Evolutionary conservation across 1,139 yeast species (phyloP).

Genomic region (Yamadazyma taylorii): DNA sequence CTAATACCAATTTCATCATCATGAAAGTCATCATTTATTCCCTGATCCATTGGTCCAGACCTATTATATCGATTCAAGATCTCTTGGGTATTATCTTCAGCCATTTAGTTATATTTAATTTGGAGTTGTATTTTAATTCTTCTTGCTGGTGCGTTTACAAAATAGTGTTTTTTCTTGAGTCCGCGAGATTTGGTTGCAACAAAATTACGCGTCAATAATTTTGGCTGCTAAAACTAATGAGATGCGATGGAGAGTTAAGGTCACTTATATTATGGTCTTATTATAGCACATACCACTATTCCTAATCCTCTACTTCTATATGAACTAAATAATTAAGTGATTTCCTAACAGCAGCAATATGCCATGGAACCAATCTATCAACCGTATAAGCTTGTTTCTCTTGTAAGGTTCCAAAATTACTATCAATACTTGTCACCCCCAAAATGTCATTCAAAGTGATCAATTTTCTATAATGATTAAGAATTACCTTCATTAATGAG

Average conservation of each 20-base stretch:
- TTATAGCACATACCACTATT: too few relatives aligned
- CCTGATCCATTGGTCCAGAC: slow-evolving; percentile 1
- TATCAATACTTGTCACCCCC: slow-evolving; percentile 32
- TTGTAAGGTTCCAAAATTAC: slow-evolving; percentile 16
- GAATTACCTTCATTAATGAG: slow-evolving; percentile 56
- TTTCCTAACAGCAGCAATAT: slow-evolving; percentile 72
- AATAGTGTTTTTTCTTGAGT: too few relatives aligned
- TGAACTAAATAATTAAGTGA: slow-evolving; percentile 51
- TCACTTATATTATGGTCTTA: too few relatives aligned
- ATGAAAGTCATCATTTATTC: neutral
- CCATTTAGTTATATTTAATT: slow-evolving; percentile 7
- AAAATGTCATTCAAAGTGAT: slow-evolving; percentile 50
- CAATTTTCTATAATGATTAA: slow-evolving; percentile 68
- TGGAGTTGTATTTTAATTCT: too few relatives aligned
- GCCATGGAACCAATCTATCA: slow-evolving; percentile 68
- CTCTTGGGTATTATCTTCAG: slow-evolving; percentile 14
- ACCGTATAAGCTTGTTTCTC: slow-evolving; percentile 23
- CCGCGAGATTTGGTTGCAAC: neutral
- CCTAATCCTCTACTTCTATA: slow-evolving; percentile 40
- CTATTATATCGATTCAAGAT: slow-evolving; percentile 9
- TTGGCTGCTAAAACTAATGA: too few relatives aligned
- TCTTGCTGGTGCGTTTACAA: neutral
- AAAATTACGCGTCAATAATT: too few relatives aligned
- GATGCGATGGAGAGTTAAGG: too few relatives aligned
- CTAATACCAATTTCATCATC: too few relatives aligned